phyloP scores from a whole-genome alignment of 768 basidiomycete species.

The Suillus occidentalis region DNA sequence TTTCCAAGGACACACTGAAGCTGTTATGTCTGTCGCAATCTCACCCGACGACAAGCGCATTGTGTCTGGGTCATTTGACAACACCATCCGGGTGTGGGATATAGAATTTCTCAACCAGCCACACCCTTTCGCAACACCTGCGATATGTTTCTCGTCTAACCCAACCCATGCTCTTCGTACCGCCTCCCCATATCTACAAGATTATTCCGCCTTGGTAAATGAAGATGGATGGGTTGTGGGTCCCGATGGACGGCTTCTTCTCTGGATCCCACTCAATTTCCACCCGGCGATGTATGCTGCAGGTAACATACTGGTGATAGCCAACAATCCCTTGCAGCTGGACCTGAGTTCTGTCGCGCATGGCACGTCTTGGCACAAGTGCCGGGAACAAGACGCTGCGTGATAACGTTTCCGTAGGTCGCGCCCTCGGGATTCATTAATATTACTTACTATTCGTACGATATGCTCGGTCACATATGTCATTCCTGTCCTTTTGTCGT shows the following conservation, averaged over 20 bases:
- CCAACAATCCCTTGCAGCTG: background rate
- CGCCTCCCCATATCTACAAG: background rate
- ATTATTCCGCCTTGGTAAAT: background rate
- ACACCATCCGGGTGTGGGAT: conserved; percentile 5
- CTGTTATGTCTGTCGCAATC: background rate
- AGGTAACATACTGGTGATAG: background rate
- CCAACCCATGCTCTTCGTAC: background rate
- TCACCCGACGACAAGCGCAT: conserved; percentile 1
- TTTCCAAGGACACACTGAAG: background rate
- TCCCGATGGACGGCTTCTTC: background rate
- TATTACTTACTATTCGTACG: too few species aligned
- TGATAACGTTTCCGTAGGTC: too few species aligned
- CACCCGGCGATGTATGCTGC: background rate
- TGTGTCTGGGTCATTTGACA: background rate
- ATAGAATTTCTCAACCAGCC: background rate
- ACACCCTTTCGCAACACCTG: too few species aligned
- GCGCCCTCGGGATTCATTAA: too few species aligned
- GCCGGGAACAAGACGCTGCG: background rate
- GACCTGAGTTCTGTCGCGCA: background rate
- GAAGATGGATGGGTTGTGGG: background rate
- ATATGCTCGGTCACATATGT: too few species aligned
- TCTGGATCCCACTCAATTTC: background rate
- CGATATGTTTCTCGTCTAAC: background rate
- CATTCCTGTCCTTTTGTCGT: too few species aligned
- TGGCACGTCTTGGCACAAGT: background rate